phyloP scores from a whole-genome alignment of 2,329 filamentous ascomycete genomes.

The Lachnellula suecica region DNA sequence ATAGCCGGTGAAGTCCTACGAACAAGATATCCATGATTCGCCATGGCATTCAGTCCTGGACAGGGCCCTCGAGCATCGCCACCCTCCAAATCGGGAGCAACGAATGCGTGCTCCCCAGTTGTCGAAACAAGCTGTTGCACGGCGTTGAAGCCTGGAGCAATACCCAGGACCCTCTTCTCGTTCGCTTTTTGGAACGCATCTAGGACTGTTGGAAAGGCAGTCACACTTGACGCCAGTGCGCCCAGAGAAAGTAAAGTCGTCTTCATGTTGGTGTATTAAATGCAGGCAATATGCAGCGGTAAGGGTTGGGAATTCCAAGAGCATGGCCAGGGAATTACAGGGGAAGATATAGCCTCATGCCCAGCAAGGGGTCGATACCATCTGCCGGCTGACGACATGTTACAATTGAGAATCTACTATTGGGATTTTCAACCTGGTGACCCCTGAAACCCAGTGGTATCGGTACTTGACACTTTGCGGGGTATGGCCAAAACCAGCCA shows the following conservation, averaged over 20 bases:
- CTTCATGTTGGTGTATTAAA: too few species aligned
- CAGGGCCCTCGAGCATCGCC: slow-evolving; percentile 40
- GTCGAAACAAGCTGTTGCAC: slow-evolving; percentile 13
- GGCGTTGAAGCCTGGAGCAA: slow-evolving; percentile 6
- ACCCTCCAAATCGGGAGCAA: slow-evolving; percentile 32
- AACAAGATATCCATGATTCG: slow-evolving; percentile 3
- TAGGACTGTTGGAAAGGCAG: background rate
- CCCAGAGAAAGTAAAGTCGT: background rate
- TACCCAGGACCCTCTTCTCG: background rate
- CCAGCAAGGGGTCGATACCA: too few species aligned
- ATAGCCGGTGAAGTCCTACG: background rate
- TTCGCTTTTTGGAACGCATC: background rate
- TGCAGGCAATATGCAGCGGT: too few species aligned
- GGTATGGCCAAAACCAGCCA: too few species aligned
- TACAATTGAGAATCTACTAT: too few species aligned
- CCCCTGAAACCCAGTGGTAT: too few species aligned
- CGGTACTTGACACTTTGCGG: too few species aligned
- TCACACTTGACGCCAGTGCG: background rate
- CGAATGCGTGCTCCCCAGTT: slow-evolving; percentile 35
- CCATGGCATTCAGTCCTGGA: slow-evolving; percentile 26
- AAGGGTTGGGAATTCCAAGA: too few species aligned
- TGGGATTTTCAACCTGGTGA: too few species aligned
- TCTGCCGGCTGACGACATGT: too few species aligned
- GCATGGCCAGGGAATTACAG: too few species aligned
- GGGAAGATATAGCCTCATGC: too few species aligned